These are phyloP conservation scores for Striga asiatica DNA, from an alignment of 257 asterid genomes.

Conservation along the genomic window DNA sequence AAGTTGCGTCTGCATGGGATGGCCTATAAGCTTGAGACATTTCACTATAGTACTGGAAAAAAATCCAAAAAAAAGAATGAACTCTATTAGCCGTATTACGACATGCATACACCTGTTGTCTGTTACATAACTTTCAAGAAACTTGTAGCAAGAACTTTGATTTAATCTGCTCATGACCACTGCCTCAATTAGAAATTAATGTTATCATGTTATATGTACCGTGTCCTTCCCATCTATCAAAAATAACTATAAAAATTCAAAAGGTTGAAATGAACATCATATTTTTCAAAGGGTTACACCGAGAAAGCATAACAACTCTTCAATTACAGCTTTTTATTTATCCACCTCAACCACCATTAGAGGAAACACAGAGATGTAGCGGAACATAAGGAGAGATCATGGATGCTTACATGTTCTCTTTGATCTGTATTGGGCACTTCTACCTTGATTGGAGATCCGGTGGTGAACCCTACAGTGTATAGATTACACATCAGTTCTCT, in stretches of 20 bases:
- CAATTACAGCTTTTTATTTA: too few relatives aligned
- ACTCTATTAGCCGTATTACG: conserved; percentile 13
- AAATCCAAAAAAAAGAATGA: not conserved
- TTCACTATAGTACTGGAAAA: conserved; percentile 80
- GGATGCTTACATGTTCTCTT: conserved; percentile 74
- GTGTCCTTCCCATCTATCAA: not conserved
- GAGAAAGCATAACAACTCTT: not conserved
- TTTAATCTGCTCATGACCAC: not conserved
- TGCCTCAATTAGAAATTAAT: not conserved
- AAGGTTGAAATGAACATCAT: not conserved
- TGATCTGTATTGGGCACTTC: conserved; percentile 97
- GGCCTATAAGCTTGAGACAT: conserved; percentile 96
- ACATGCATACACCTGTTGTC: conserved; percentile 7
- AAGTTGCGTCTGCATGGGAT: conserved; percentile 96
- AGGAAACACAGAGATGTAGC: not conserved
- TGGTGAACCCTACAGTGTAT: conserved; percentile 58
- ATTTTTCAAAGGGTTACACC: not conserved
- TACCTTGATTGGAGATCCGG: conserved; percentile 93
- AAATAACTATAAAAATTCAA: not conserved
- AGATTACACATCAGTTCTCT: conserved; percentile 16
- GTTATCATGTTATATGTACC: not conserved
- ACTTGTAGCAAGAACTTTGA: too few relatives aligned
- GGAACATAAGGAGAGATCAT: too few relatives aligned
- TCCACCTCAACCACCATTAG: not conserved
- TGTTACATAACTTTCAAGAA: not conserved